Evolutionary conservation across 257 asterid genomes (phyloP).

Genomic region (Verbena officinalis): DNA sequence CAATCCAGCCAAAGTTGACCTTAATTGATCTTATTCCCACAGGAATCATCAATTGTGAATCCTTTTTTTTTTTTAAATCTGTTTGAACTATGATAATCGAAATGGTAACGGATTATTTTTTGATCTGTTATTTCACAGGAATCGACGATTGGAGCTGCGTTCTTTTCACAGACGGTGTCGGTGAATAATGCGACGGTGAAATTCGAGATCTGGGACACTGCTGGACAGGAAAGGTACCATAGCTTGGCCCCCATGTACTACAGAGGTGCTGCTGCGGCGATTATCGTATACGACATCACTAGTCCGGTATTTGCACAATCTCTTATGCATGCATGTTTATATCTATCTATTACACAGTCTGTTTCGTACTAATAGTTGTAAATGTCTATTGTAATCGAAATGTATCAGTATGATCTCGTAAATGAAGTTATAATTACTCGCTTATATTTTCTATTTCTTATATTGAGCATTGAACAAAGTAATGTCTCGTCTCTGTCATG

Average conservation of each 20-base stretch:
- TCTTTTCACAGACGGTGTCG: conserved; percentile 85
- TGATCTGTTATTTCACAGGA: conserved; percentile 48
- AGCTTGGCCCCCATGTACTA: conserved; percentile 99
- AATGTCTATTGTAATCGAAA: conserved; percentile 3
- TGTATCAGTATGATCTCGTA: conserved; percentile 2
- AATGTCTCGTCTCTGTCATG: neutral
- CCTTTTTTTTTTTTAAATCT: neutral
- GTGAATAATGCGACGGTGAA: conserved; percentile 82
- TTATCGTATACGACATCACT: conserved; percentile 88
- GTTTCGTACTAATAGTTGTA: neutral
- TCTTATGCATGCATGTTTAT: conserved; percentile 15
- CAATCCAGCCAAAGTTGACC: conserved; percentile 18
- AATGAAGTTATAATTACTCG: neutral
- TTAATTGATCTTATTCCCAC: neutral
- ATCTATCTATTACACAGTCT: conserved; percentile 8
- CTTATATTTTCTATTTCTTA: neutral
- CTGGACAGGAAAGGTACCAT: conserved; percentile 98
- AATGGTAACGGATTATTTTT: neutral
- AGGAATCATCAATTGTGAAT: conserved; percentile 7
- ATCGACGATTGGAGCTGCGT: conserved; percentile 97
- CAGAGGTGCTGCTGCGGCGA: conserved; percentile 98
- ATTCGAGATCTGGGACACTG: conserved; percentile 99
- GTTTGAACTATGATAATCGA: neutral
- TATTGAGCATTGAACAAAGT: neutral
- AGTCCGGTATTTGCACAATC: conserved; percentile 56